phyloP scores from a whole-genome alignment of 139 green algal species.

The Chlamydomonas applanata region DNA sequence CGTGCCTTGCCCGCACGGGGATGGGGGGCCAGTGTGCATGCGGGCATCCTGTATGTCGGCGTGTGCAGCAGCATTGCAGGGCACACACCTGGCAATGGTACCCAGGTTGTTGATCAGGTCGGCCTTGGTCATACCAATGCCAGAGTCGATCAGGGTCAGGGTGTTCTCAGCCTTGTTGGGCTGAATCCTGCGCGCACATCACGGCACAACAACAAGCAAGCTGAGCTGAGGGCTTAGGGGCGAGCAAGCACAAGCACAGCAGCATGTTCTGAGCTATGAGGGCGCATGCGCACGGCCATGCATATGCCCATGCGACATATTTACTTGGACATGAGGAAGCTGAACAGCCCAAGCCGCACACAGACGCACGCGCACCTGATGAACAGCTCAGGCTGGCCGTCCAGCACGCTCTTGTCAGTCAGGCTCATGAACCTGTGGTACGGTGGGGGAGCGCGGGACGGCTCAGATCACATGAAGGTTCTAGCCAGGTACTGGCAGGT shows the following conservation, averaged over 20 bases:
- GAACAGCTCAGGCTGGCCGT: constrained; percentile 91
- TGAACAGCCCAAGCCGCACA: too few relatives aligned
- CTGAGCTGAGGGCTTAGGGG: too few relatives aligned
- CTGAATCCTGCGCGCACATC: constrained; percentile 50
- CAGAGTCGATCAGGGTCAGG: constrained; percentile 92
- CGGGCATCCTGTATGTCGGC: not conserved
- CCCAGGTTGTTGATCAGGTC: constrained; percentile 99
- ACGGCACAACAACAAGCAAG: not conserved
- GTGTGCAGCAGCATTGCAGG: not conserved
- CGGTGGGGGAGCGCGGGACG: not conserved
- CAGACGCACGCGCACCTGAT: constrained; percentile 66
- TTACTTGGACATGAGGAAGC: too few relatives aligned
- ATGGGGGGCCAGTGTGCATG: too few relatives aligned
- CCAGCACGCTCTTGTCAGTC: constrained; percentile 85
- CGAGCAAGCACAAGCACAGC: too few relatives aligned
- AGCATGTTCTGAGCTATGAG: too few relatives aligned
- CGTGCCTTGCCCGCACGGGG: too few relatives aligned
- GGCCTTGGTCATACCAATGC: constrained; percentile 97
- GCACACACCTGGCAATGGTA: constrained; percentile 84
- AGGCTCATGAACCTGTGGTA: constrained; percentile 9
- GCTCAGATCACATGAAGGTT: constrained; percentile 6
- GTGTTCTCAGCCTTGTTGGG: constrained; percentile 97
- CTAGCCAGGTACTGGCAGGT: not conserved
- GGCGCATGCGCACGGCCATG: too few relatives aligned
- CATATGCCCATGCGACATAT: too few relatives aligned